Base-by-base conservation (phyloP, 1,284 basidiomycete genomes). In the Trichosporon asahii region DNA sequence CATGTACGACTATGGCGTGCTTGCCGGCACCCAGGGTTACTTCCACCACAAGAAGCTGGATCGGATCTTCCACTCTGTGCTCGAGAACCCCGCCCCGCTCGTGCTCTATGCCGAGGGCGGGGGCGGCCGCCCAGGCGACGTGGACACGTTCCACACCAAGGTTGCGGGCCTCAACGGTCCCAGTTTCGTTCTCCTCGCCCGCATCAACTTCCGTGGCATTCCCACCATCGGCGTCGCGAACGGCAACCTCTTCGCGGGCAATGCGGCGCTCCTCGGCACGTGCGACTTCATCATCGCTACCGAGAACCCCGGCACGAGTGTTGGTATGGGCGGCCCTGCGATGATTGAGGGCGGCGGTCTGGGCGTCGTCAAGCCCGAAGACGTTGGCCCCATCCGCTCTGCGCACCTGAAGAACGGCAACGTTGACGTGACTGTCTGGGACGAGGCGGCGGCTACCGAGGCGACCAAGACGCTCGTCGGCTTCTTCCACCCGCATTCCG, bases 11-110 rank as follows among this genome's bases (percentile, higher is more conserved):
- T 73, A 69, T 29, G 72, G 70, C 9, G 72, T 73, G 6, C 66
- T 73, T 4, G 72, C 72, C n/a, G 72, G 66, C 18, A 69, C 72
- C 11, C 72, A 73, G 66, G 72, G 72, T 0, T 71, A 71, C 64
- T 73, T 71, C 68, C 72, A 73, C 70, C 72, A 73, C 66, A 61
- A 37, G 7, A 73, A 73, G 65, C 70, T 73, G 9, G 72, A 73
- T 64, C 70, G 72, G 4, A 69, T 73, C 40, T 73, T 69, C 66
- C 63, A 44, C 25, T 67, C 66, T 3, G 70, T 73, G 31, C 70
- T 73, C 2, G 70, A 68, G 29, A 71, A 71, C 70, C 70, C 72
- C 1, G 72, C 72, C 1, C 72, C 72, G 27, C 64, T 73, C 3
- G 49, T 73, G 3, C n/a, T 73, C 11, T 73, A 73, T 33, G 72